Conservation (phyloP, 2,329 filamentous ascomycete genomes). For the Mollisia scopiformis region DNA sequence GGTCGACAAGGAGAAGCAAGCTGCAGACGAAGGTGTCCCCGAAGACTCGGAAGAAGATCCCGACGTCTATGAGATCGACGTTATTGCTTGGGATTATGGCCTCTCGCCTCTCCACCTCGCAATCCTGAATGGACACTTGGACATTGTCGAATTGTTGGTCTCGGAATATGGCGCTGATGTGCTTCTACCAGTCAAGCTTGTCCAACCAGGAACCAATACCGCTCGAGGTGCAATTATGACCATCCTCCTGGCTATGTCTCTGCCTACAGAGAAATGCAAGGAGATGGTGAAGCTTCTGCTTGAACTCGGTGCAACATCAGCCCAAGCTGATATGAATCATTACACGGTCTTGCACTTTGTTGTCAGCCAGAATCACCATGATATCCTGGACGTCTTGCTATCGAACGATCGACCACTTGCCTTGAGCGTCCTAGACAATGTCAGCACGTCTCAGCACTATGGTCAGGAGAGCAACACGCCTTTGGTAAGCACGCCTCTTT, state of each 20-base stretch:
- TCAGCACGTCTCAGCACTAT: conserved; percentile 46
- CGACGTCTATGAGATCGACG: conserved; percentile 79
- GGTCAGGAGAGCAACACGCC: conserved; percentile 46
- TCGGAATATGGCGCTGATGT: conserved; percentile 78
- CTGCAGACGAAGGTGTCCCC: conserved; percentile 47
- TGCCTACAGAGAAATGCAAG: conserved; percentile 65
- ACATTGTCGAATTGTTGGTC: conserved; percentile 71
- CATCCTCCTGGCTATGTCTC: conserved; percentile 66
- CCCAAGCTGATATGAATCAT: conserved; percentile 70
- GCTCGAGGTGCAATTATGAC: conserved; percentile 66
- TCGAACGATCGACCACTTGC: conserved; percentile 62
- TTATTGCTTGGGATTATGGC: conserved; percentile 78
- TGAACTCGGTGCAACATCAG: conserved; percentile 70
- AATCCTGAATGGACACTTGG: conserved; percentile 71
- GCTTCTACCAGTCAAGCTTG: conserved; percentile 69
- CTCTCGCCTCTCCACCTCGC: conserved; percentile 79
- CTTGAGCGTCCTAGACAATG: conserved; percentile 67
- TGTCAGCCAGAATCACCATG: conserved; percentile 51
- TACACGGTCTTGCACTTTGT: conserved; percentile 70
- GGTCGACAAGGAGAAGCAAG: conserved; percentile 53
- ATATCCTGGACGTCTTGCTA: conserved; percentile 52
- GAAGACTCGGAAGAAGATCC: conserved; percentile 68
- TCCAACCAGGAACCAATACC: conserved; percentile 36
- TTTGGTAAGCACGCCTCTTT: too few species aligned
- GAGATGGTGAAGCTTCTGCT: conserved; percentile 68